Conservation (phyloP, 1,284 basidiomycete species). For the Omphalotus olearius region DNA sequence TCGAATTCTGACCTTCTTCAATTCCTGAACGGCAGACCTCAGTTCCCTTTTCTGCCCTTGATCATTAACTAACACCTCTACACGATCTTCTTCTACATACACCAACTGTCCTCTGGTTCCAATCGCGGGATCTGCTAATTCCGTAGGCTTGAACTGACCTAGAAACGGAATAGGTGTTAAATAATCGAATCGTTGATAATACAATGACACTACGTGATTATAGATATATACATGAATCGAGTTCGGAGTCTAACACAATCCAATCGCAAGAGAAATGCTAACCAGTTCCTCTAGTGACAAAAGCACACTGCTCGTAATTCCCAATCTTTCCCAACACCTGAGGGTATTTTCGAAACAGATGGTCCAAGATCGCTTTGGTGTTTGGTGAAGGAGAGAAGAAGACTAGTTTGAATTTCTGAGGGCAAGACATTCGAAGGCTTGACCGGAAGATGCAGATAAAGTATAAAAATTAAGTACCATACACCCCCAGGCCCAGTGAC, state of each 20-base stretch:
- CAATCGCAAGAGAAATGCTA: no score
- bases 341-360: slow-evolving; percentile 41
- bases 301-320: slow-evolving; percentile 49
- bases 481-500: no score
- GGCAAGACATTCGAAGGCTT: slow-evolving; percentile 10
- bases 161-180: neutral
- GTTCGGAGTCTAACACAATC: no score
- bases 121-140: slow-evolving; percentile 40
- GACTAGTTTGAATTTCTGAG: slow-evolving; percentile 37
- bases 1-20: slow-evolving; percentile 37
- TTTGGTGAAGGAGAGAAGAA: slow-evolving; percentile 41
- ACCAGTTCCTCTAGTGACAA: slow-evolving; percentile 49
- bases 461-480: no score
- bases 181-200: neutral
- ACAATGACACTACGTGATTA: no score
- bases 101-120: slow-evolving; percentile 39
- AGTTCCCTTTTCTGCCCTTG: slow-evolving; percentile 32
- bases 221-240: no score
- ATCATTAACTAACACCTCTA: slow-evolving; percentile 48
- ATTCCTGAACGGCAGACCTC: slow-evolving; percentile 34
- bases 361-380: slow-evolving; percentile 37
- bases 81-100: slow-evolving; percentile 48
- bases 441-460: no score
- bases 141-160: slow-evolving; percentile 46
- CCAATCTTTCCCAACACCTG: slow-evolving; percentile 44